Evolutionary conservation across 2,329 filamentous ascomycete genomes (phyloP).

Genomic region (Sporothrix sp.): DNA sequence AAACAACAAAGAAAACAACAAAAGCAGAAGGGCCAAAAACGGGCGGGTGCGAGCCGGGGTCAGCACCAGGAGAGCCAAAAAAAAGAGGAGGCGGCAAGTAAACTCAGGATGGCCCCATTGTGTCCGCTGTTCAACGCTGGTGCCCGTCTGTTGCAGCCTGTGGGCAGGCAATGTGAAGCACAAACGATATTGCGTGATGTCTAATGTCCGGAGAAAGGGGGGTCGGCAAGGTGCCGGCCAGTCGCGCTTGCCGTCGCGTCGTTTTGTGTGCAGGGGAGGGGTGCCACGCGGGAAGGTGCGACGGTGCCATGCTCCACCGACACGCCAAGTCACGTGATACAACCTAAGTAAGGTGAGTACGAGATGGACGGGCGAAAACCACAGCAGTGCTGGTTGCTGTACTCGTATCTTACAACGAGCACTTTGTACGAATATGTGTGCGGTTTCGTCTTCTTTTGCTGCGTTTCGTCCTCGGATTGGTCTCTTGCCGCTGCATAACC

Average conservation of each 20-base stretch:
- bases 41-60: neutral
- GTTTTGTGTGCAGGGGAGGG: neutral
- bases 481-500: constrained; percentile 1
- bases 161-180: no score
- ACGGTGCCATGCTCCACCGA: neutral
- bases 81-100: neutral
- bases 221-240: neutral
- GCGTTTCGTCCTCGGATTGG: no score
- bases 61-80: neutral
- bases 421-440: neutral
- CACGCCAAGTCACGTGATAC: constrained; percentile 6
- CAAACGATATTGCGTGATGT: neutral
- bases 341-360: neutral
- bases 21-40: neutral
- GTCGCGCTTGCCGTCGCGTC: constrained; percentile 6
- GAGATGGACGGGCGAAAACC: neutral
- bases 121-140: no score
- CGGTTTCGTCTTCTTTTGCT: neutral
- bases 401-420: neutral
- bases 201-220: neutral
- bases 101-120: neutral
- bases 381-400: neutral
- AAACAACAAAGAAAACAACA: neutral
- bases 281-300: constrained; percentile 2
- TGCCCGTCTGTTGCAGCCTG: no score